phyloP scores from a whole-genome alignment of 2,329 filamentous ascomycete genomes.

The Zymoseptoria passerinii region DNA sequence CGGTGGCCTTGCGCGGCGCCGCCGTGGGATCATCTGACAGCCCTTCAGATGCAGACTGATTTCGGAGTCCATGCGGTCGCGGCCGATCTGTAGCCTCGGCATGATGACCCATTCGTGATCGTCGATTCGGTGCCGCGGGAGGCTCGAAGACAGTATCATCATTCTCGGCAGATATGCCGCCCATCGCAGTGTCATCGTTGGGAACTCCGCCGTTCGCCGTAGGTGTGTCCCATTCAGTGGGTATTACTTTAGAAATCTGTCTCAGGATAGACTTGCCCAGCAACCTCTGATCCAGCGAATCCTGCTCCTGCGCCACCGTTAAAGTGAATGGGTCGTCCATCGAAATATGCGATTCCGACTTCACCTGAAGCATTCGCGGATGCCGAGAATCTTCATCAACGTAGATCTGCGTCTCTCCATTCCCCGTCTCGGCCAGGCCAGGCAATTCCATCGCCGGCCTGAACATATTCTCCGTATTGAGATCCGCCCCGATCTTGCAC shows the following conservation, averaged over 20 bases:
- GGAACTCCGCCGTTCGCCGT: constrained; percentile 33
- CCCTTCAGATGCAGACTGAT: constrained; percentile 33
- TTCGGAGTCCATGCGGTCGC: constrained; percentile 32
- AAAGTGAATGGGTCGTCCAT: constrained; percentile 39
- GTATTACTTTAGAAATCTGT: constrained; percentile 15
- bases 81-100: constrained; percentile 21
- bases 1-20: constrained; percentile 25
- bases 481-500: constrained; percentile 71
- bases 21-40: constrained; percentile 26
- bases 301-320: constrained; percentile 26
- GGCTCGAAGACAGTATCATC: constrained; percentile 28
- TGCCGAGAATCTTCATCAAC: constrained; percentile 22
- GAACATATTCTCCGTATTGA: constrained; percentile 81
- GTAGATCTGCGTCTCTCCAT: constrained; percentile 21
- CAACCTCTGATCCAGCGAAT: constrained; percentile 29
- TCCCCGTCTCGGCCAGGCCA: constrained; percentile 28
- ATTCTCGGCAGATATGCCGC: constrained; percentile 16
- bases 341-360: constrained; percentile 11
- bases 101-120: constrained; percentile 23
- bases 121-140: constrained; percentile 38
- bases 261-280: constrained; percentile 35
- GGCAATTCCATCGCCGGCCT: constrained; percentile 59
- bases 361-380: constrained; percentile 19
- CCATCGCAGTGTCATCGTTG: constrained; percentile 37
- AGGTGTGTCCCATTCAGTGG: constrained; percentile 39